Evolutionary conservation across 1,284 basidiomycete genomes (phyloP), one percentile per base, ranked within the genome.

Genomic region (Kalmanozyma brasiliensis): DNA sequence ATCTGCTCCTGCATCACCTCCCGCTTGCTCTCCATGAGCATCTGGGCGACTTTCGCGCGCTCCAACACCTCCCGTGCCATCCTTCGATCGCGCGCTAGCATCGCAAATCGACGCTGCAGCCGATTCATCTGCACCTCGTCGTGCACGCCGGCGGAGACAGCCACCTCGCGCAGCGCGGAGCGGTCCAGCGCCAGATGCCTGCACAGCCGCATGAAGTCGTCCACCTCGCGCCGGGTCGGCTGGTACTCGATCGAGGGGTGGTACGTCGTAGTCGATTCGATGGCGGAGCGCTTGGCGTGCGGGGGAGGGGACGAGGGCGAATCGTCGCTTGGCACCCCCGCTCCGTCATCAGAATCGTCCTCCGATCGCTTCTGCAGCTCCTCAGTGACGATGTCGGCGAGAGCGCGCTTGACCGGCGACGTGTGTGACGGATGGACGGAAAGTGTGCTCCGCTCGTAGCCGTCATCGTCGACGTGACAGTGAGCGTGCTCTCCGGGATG

Each of bases 21-120:
- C 26, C 11, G 3, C 45, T 60, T 52, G 17, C 44, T 48, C 49
- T 60, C 57, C 33, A 26, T 7, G 8, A 60, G 2, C 57, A 49
- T 49, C 41, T 60, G 45, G 1, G 40, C 45, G 22, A 32, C 14
- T 35, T 49, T 52, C 6, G 49, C 45, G 19, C 36, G 34, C 45
- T 42, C 17, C 14, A 60, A 4, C 22, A 29, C 45, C 23, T 43
- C 8, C 13, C 7, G 32, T 1, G 61, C 49, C 14, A 24, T n/a
- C 4, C 34, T 3, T 9, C 6, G 1, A 41, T 52, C 8, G 2
- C n/a, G 2, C 3, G 44, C 24, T 19, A 56, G 8, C 17, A 13
- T 1, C 5, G 10, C 32, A 10, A 52, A 57, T 8, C 26, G 38
- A 3, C 22, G n/a, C 4, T 19, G 19, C 3, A 64, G 43, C 7